Evolutionary conservation across 495 filamentous ascomycete genomes (phyloP), one percentile per base, ranked within the genome.

Genomic region (Penicillium atrosanguineum): DNA sequence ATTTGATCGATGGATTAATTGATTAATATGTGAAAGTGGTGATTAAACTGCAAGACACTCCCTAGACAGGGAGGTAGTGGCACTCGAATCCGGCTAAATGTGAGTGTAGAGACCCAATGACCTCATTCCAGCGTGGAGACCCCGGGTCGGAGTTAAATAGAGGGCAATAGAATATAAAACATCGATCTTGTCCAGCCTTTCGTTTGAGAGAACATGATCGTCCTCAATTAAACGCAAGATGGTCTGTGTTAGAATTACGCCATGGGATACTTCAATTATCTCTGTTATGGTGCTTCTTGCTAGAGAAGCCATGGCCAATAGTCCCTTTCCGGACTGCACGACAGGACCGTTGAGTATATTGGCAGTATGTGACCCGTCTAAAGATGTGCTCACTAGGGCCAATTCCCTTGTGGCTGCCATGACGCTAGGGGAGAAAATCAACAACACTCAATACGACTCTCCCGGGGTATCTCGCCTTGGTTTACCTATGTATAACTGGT

Each of bases 391-490:
- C 0, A 66, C 72, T 2, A 65, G 75, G 61, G 73, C 73, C 7
- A 56, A 61, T 31, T 61, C 62, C 39, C 60, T 67, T 18, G 50
- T 68, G 1, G 55, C 61, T 36, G 63, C 58, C 12, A 56, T 64
- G 45, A 68, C 70, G 0, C 56, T 72, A 9, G 68, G 64, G 34
- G 77, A 83, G 59, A 79, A 80, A 50, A 73, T 79, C 42, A 76
- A 76, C 34, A 78, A 79, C 49, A 79, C 76, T 9, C 67, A 69
- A 50, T 77, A 73, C 44, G 65, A 69, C 0, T 66, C 69, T 16
- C 76, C 75, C 1, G 80, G 79, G 1, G 72, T 79, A 4, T 69
- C 78, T 19, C 69, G 79, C 8, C 55, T 83, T 8, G 78, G 78
- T 4, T 59, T 83, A 4, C 78, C 78, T 5, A 25, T 65, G 4